phyloP scores from a whole-genome alignment of 305 asterid genomes.

The Rubia balearica region DNA sequence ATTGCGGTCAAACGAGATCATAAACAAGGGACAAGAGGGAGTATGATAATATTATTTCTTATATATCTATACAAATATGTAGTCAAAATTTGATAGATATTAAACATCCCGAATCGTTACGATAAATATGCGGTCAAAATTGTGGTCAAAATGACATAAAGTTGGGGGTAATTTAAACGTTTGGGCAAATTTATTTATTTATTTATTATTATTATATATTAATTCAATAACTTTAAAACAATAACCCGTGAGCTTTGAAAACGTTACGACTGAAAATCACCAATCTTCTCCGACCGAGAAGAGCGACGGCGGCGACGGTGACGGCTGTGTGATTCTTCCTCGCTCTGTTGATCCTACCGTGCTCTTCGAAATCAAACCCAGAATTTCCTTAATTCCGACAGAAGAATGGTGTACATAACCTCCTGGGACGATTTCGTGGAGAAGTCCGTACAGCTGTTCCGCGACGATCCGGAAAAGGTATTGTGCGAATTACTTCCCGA shows the following conservation, averaged over 20 bases:
- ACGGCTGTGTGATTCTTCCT: background rate
- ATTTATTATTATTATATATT: too few relatives aligned
- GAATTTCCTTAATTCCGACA: background rate
- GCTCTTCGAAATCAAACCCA: background rate
- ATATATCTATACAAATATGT: too few relatives aligned
- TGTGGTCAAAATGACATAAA: too few relatives aligned
- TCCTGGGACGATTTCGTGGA: slow-evolving; percentile 92
- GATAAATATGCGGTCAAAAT: too few relatives aligned
- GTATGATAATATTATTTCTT: too few relatives aligned
- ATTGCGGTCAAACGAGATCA: too few relatives aligned
- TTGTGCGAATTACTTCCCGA: background rate
- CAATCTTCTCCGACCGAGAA: background rate
- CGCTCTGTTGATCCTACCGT: background rate
- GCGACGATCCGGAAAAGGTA: slow-evolving; percentile 74
- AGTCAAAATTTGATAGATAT: too few relatives aligned
- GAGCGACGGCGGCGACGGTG: slow-evolving; percentile 1
- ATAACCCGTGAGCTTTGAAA: background rate
- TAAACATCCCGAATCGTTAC: too few relatives aligned
- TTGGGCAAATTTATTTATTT: too few relatives aligned
- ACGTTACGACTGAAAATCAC: background rate
- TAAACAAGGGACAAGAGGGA: too few relatives aligned
- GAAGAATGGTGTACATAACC: slow-evolving; percentile 60
- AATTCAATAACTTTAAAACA: background rate
- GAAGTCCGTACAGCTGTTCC: slow-evolving; percentile 68
- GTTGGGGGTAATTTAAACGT: too few relatives aligned